phyloP scores from a whole-genome alignment of 2,329 filamentous ascomycete genomes.

The Phialophora macrospora region DNA sequence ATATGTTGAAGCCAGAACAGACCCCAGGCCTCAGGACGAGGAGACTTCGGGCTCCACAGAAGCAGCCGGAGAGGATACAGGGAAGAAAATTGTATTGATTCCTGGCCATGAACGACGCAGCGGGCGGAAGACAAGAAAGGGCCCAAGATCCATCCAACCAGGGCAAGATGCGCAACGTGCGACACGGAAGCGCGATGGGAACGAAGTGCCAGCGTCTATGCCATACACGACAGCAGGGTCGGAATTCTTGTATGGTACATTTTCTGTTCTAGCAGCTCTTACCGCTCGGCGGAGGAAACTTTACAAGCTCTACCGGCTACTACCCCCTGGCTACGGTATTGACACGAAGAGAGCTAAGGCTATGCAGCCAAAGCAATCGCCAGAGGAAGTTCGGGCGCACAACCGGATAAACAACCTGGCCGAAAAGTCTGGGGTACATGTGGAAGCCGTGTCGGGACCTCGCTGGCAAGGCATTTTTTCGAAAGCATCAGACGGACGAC shows the following conservation, averaged over 20 bases:
- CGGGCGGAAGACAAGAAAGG: conserved; percentile 13
- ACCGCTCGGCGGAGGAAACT: conserved; percentile 70
- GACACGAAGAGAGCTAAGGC: conserved; percentile 17
- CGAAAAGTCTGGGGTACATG: conserved; percentile 17
- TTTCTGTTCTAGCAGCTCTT: conserved; percentile 79
- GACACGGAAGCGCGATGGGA: not conserved
- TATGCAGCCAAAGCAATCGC: conserved; percentile 4
- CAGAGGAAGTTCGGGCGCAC: conserved; percentile 10
- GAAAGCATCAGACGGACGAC: conserved; percentile 79
- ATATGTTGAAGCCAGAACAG: conserved; percentile 1
- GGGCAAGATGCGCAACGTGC: conserved; percentile 6
- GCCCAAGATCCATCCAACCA: conserved; percentile 15
- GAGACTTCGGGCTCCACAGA: not conserved
- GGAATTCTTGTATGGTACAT: conserved; percentile 86
- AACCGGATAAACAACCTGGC: conserved; percentile 28
- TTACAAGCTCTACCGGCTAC: conserved; percentile 78
- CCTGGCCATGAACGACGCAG: conserved; percentile 16
- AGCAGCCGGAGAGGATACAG: not conserved
- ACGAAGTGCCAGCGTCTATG: conserved; percentile 46
- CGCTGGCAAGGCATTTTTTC: conserved; percentile 73
- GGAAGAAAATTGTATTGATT: conserved; percentile 14
- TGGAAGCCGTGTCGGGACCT: conserved; percentile 44
- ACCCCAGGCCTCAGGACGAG: not conserved
- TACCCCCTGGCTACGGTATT: conserved; percentile 12
- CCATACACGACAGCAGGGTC: conserved; percentile 84